Evolutionary conservation across 2,329 filamentous ascomycete species (phyloP).

Genomic region (Stagonosporopsis cucurbitacearum): DNA sequence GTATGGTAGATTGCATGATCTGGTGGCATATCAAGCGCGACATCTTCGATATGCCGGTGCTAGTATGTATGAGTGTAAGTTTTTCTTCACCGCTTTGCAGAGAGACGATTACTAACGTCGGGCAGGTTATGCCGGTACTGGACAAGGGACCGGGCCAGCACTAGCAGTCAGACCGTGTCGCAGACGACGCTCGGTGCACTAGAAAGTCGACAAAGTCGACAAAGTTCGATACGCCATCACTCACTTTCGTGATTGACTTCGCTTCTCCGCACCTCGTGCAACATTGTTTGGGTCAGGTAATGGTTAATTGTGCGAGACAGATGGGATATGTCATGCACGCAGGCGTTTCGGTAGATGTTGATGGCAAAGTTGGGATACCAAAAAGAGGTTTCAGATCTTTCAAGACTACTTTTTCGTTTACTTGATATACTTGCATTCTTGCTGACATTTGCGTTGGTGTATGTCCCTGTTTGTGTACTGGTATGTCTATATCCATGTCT

Average conservation of each 20-base stretch:
- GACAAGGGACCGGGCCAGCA: slow-evolving; percentile 32
- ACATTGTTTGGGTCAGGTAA: not conserved
- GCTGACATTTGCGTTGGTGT: not conserved
- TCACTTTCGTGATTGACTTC: not conserved
- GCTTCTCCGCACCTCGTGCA: slow-evolving; percentile 1
- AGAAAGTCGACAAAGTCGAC: not conserved
- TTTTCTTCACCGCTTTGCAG: not conserved
- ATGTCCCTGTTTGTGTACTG: not conserved
- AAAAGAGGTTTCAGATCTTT: not conserved
- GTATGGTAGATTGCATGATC: slow-evolving; percentile 92
- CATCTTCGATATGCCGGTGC: slow-evolving; percentile 97
- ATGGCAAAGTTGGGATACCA: slow-evolving; percentile 14
- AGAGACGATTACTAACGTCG: not conserved
- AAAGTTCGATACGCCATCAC: not conserved
- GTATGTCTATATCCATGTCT: not conserved
- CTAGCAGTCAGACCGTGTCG: slow-evolving; percentile 1
- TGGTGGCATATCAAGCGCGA: slow-evolving; percentile 98
- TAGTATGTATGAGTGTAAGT: slow-evolving; percentile 98
- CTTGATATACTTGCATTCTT: not conserved
- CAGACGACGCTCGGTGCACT: not conserved
- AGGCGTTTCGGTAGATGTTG: slow-evolving; percentile 1
- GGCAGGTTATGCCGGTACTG: slow-evolving; percentile 42
- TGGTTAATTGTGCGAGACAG: slow-evolving; percentile 6
- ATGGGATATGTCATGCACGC: not conserved
- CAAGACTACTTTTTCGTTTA: not conserved